phyloP scores from a whole-genome alignment of 2,329 filamentous ascomycete genomes.

The Chaetothyriales sp. region DNA sequence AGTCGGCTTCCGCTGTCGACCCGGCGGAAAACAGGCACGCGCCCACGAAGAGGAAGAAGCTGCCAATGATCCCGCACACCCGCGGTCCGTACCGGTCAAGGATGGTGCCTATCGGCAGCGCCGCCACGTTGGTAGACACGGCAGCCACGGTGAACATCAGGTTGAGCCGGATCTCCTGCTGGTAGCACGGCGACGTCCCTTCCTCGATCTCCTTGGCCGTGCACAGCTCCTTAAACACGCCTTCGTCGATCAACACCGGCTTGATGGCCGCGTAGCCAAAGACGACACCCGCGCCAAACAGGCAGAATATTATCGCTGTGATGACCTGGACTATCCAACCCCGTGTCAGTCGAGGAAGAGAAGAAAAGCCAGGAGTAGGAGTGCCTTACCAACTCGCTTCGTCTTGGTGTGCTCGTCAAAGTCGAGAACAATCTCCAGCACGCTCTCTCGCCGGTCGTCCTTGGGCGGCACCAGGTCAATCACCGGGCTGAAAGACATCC shows the following conservation, averaged over 20 bases:
- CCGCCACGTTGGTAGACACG: conserved; percentile 75
- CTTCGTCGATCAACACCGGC: conserved; percentile 60
- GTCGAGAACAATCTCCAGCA: conserved; percentile 9
- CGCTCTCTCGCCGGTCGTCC: conserved; percentile 19
- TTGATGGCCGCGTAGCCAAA: conserved; percentile 81
- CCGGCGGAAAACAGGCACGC: conserved; percentile 60
- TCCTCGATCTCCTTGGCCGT: conserved; percentile 37
- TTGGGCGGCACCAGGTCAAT: conserved; percentile 25
- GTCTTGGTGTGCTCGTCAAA: conserved; percentile 36
- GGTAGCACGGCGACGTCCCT: conserved; percentile 41
- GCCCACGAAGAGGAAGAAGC: conserved; percentile 55
- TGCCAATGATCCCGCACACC: conserved; percentile 59
- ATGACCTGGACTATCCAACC: conserved; percentile 49
- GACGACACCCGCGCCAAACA: conserved; percentile 64
- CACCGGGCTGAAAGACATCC: conserved; percentile 32
- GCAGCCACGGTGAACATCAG: conserved; percentile 88
- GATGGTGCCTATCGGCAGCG: conserved; percentile 71
- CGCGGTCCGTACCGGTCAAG: conserved; percentile 72
- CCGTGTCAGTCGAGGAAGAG: neutral
- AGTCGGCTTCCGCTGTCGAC: conserved; percentile 54
- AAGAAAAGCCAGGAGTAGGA: conserved; percentile 1
- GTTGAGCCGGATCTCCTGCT: conserved; percentile 54
- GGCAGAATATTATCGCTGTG: conserved; percentile 56
- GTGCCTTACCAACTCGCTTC: conserved; percentile 37
- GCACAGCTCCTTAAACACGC: conserved; percentile 56